Conservation (phyloP, 1,139 yeast species). For the Geotrichum reessii region DNA sequence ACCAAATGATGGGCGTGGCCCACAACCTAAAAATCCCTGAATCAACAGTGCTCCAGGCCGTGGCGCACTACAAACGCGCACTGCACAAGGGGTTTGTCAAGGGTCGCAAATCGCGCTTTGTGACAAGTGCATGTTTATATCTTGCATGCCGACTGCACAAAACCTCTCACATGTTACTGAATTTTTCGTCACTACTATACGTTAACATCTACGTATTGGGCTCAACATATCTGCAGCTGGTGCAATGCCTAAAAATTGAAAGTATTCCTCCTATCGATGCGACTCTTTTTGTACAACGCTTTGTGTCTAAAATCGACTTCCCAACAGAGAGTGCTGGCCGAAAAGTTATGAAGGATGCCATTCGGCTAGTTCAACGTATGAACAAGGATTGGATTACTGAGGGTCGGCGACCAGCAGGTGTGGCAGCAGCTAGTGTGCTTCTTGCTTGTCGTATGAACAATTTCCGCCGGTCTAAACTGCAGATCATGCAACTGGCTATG, state of each 20-base stretch:
- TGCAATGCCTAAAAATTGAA: conserved; percentile 68
- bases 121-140: conserved; percentile 88
- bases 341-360: conserved; percentile 80
- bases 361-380: conserved; percentile 83
- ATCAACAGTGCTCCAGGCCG: conserved; percentile 77
- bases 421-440: conserved; percentile 93
- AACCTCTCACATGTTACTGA: conserved; percentile 93
- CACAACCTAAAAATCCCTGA: conserved; percentile 74
- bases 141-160: conserved; percentile 87
- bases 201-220: conserved; percentile 93
- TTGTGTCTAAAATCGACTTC: conserved; percentile 79
- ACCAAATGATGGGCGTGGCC: conserved; percentile 75
- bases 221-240: conserved; percentile 88
- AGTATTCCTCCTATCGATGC: conserved; percentile 88
- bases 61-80: conserved; percentile 84
- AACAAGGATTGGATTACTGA: conserved; percentile 91
- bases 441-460: conserved; percentile 96
- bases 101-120: conserved; percentile 92
- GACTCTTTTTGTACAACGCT: conserved; percentile 85
- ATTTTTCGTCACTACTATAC: conserved; percentile 82
- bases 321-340: conserved; percentile 46
- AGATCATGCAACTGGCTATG: conserved; percentile 91
- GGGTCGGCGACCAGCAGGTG: conserved; percentile 97
- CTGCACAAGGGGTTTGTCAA: conserved; percentile 84
- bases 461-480: conserved; percentile 83